These are phyloP conservation scores for Adansonia rubrostipa DNA, from an alignment of 441 rosid species.

Conservation along the genomic window DNA sequence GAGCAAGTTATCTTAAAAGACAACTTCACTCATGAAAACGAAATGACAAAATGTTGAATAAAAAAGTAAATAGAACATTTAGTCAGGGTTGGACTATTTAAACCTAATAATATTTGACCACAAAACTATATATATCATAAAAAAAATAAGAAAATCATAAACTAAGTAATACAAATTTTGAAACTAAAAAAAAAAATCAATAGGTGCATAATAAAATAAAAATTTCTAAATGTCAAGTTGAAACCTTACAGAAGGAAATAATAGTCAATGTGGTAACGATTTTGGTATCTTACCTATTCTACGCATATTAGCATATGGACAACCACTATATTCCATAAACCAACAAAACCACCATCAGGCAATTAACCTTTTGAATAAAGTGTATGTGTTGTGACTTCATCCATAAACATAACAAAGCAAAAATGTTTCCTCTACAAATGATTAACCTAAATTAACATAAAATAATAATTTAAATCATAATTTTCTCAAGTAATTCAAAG, in stretches of 20 bases:
- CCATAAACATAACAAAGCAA: constrained; percentile 96
- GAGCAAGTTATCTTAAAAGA: constrained; percentile 10
- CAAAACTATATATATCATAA: neutral
- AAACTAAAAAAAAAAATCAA: neutral
- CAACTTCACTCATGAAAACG: neutral
- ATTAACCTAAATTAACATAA: constrained; percentile 63
- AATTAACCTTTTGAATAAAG: constrained; percentile 79
- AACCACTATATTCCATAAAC: constrained; percentile 93
- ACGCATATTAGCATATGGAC: constrained; percentile 89
- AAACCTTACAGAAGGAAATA: constrained; percentile 97
- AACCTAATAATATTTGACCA: neutral
- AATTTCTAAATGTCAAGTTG: constrained; percentile 25
- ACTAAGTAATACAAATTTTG: neutral
- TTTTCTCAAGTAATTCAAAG: neutral
- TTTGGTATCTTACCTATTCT: constrained; percentile 98
- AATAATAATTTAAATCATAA: neutral
- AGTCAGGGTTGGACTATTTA: neutral
- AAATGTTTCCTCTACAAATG: constrained; percentile 90
- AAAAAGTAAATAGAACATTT: neutral
- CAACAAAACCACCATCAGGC: constrained; percentile 85
- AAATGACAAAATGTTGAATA: neutral
- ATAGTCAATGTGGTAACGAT: constrained; percentile 72
- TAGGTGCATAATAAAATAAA: neutral
- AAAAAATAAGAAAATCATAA: neutral
- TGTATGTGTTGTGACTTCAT: constrained; percentile 72